Evolutionary conservation across 345 rosid genomes (phyloP).

Genomic region (Luvunga scandens): DNA sequence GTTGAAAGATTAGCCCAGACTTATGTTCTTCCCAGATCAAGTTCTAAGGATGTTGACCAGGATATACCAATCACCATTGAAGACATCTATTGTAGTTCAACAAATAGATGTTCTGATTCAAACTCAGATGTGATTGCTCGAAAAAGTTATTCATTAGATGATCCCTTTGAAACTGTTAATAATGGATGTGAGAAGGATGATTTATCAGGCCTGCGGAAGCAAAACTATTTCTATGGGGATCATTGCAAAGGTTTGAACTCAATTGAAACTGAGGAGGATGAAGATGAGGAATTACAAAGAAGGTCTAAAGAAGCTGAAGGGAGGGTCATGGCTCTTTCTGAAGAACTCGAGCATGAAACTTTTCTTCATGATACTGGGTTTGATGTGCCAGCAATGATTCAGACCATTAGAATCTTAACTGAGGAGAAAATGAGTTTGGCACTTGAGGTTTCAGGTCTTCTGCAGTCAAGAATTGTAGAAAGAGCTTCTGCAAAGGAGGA

Average conservation of each 20-base stretch:
- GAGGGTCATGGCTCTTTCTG: conserved; percentile 64
- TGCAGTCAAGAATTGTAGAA: conserved; percentile 61
- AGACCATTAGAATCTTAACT: conserved; percentile 46
- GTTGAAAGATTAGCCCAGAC: conserved; percentile 78
- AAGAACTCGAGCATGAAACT: conserved; percentile 61
- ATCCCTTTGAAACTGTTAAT: conserved; percentile 39
- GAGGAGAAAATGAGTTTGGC: conserved; percentile 78
- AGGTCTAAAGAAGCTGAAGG: conserved; percentile 73
- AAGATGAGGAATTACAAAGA: conserved; percentile 51
- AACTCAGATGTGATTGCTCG: conserved; percentile 38
- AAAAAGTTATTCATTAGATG: conserved; percentile 41
- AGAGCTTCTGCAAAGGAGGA: conserved; percentile 66
- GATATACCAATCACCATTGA: conserved; percentile 74
- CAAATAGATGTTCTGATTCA: conserved; percentile 42
- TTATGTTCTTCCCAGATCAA: conserved; percentile 43
- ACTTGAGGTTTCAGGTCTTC: conserved; percentile 61
- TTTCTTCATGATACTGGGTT: conserved; percentile 50
- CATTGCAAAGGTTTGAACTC: conserved; percentile 30
- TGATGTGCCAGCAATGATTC: conserved; percentile 64
- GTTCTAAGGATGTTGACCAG: conserved; percentile 37
- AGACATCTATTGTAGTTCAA: conserved; percentile 65
- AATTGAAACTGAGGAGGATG: conserved; percentile 39
- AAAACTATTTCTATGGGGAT: conserved; percentile 26
- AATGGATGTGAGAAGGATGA: conserved; percentile 30
- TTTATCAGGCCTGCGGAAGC: conserved; percentile 31